phyloP scores from a whole-genome alignment of 2,329 filamentous ascomycete species.

The Samsoniella hepiali region DNA sequence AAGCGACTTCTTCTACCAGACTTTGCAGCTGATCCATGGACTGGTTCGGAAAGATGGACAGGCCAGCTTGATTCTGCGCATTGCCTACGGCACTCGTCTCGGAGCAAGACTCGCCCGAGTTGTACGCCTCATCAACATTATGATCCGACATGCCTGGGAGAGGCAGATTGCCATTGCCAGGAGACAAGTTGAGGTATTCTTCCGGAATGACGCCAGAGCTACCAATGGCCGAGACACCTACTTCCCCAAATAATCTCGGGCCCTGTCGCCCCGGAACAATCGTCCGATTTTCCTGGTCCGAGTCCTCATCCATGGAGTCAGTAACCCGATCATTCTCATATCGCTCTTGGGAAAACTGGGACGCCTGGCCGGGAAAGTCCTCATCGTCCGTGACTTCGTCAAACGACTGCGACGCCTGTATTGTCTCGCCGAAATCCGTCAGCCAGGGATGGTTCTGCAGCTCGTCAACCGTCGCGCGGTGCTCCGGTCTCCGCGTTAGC shows the following conservation, averaged over 20 bases:
- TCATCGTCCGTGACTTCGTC: constrained; percentile 62
- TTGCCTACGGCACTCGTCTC: constrained; percentile 28
- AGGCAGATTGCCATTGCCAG: constrained; percentile 38
- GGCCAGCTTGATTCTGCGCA: constrained; percentile 22
- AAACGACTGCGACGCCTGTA: constrained; percentile 45
- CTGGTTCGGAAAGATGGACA: constrained; percentile 41
- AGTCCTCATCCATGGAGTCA: constrained; percentile 58
- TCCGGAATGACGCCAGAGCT: constrained; percentile 51
- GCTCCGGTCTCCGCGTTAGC: constrained; percentile 74
- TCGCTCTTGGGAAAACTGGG: constrained; percentile 47
- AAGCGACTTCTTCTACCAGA: constrained; percentile 49
- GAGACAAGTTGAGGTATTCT: constrained; percentile 47
- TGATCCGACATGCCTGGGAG: constrained; percentile 44
- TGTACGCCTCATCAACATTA: constrained; percentile 40
- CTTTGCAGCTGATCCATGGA: constrained; percentile 51
- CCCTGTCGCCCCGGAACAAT: constrained; percentile 50
- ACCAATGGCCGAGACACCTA: constrained; percentile 51
- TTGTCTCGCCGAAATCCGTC: constrained; percentile 28
- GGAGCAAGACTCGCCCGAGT: constrained; percentile 41
- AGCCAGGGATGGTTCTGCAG: constrained; percentile 76
- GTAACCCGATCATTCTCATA: constrained; percentile 39
- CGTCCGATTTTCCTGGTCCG: constrained; percentile 76
- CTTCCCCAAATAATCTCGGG: constrained; percentile 53
- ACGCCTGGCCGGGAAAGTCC: constrained; percentile 55
- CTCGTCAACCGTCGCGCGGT: constrained; percentile 69